Evolutionary conservation across 1,284 basidiomycete genomes (phyloP).

Genomic region (Cryptococcus sp.): DNA sequence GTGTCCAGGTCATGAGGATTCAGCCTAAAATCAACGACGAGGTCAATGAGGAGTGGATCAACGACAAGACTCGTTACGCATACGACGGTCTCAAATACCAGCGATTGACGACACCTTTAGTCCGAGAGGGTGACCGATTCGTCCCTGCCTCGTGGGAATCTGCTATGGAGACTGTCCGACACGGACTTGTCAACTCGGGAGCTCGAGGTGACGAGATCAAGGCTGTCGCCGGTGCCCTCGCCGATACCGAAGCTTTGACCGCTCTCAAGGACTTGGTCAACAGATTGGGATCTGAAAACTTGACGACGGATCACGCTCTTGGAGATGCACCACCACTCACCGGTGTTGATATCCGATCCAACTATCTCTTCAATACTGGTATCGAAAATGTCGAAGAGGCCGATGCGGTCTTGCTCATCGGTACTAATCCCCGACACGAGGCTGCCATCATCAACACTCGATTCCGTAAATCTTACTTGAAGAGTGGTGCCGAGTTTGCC

Average conservation of each 20-base stretch:
- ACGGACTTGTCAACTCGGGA: conserved; percentile 73
- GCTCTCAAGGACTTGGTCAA: conserved; percentile 93
- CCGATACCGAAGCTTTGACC: conserved; percentile 90
- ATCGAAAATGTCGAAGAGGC: conserved; percentile 89
- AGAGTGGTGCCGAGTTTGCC: conserved; percentile 77
- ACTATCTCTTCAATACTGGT: conserved; percentile 96
- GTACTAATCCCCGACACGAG: conserved; percentile 96
- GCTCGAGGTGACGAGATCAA: conserved; percentile 95
- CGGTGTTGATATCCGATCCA: conserved; percentile 87
- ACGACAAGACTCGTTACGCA: conserved; percentile 96
- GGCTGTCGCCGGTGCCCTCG: conserved; percentile 85
- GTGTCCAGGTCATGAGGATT: conserved; percentile 94
- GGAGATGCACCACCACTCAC: conserved; percentile 67
- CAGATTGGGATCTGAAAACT: conserved; percentile 92
- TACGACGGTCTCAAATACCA: conserved; percentile 96
- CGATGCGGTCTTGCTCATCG: conserved; percentile 88
- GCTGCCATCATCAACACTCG: conserved; percentile 96
- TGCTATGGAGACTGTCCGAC: conserved; percentile 72
- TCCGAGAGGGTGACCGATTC: conserved; percentile 90
- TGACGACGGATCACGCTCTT: conserved; percentile 69
- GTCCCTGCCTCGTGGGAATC: conserved; percentile 90
- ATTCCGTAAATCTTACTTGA: conserved; percentile 90
- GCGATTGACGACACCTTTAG: conserved; percentile 84
- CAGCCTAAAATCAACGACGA: conserved; percentile 96
- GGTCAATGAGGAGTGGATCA: conserved; percentile 99